A percentile compares a stretch with the other conserved stretches of the same genome.
Conservation (phyloP, 2,329 filamentous ascomycete species). For the Alternaria conjuncta region DNA sequence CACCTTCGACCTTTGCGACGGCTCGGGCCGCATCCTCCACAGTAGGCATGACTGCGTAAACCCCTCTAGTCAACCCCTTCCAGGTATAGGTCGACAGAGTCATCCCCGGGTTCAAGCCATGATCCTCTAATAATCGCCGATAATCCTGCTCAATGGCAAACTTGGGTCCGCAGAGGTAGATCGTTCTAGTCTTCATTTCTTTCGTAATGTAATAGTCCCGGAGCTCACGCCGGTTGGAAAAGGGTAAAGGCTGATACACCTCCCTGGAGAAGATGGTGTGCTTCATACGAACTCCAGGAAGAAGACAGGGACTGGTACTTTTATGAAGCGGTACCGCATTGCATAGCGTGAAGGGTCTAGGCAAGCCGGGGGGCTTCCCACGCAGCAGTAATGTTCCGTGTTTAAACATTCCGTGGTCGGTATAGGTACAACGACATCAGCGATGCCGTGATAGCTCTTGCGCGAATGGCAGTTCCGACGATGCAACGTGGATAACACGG, state of each 20-base stretch:
- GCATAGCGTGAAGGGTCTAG: not conserved
- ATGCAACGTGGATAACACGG: not conserved
- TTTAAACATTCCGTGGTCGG: not conserved
- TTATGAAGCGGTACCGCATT: not conserved
- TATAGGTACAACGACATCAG: not conserved
- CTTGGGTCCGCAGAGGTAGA: not conserved
- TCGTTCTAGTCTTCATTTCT: not conserved
- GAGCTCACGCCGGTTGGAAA: not conserved
- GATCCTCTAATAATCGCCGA: not conserved
- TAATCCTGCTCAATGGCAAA: not conserved
- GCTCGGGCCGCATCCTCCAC: not conserved
- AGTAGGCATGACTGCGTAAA: not conserved
- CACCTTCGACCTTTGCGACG: not conserved
- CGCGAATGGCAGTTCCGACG: not conserved
- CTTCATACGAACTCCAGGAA: not conserved
- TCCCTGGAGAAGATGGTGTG: not conserved
- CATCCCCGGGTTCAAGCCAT: not conserved
- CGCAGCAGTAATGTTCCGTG: not conserved
- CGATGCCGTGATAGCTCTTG: not conserved
- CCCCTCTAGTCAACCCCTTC: not conserved
- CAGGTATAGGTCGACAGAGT: not conserved
- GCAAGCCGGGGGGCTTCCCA: not conserved
- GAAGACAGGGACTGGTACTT: not conserved
- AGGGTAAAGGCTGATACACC: not conserved
- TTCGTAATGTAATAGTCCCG: not conserved